Evolutionary conservation across 495 filamentous ascomycete species (phyloP), one percentile per base, ranked within the genome.

Genomic region (Parathielavia appendiculata): DNA sequence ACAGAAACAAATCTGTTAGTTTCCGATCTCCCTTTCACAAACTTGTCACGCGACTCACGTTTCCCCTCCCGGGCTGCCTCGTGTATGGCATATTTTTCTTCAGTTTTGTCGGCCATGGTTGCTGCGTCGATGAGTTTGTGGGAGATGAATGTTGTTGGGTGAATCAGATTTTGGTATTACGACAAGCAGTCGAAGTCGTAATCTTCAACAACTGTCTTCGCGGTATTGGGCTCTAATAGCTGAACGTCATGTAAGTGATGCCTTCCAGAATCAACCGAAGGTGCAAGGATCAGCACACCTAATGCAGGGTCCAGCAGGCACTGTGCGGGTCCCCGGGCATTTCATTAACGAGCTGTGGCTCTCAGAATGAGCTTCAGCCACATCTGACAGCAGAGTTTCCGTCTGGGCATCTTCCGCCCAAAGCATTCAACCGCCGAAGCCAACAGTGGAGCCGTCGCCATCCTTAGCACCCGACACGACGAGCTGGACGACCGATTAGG

Each of bases 31-130:
- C 13, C 17, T 19, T 47, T 45, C 38, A 56, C 17, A 45, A 26
- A 11, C 69, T n/a, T 56, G 59, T 41, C 48, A 48, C 65, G 59
- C 34, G 46, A 67, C 79, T 66, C 79, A 96, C 93, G 75, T 79
- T 82, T 89, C 36, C 93, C 92, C 70, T 96, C 90, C 54, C 93
- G 81, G 47, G 88, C 84, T 23, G 93, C 93, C 63, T 88, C 91
- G 66, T 98, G 93, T 46, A 97, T 85, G 52, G 89, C 87, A 69
- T 83, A 95, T 68, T 89, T 92, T 32, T 62, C 59, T 46, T 69
- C 56, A 9, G 62, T 48, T 47, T 69, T 56, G 14, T 69, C 63
- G 2, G 60, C 66, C 56, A 63, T 63, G 26, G 51, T 62, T 73
- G 32, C 19, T 36, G 14, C 32, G 52, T 23, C 20, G 43, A 35